Evolutionary conservation across 2,329 filamentous ascomycete genomes (phyloP), one percentile per base, ranked within the genome.

Genomic region (Bertia moriformis): DNA sequence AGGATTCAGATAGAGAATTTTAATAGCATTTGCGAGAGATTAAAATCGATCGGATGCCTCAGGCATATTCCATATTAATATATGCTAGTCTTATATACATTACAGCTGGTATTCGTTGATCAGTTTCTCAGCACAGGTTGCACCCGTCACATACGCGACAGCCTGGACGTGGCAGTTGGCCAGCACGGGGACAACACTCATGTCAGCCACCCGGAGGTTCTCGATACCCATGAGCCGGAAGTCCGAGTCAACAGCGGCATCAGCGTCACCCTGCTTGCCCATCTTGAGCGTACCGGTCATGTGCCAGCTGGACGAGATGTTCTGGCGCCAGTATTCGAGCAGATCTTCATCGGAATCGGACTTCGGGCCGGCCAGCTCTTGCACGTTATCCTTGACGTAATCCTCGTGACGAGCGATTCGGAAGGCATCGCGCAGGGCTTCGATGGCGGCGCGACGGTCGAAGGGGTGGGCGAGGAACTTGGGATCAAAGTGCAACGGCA

Each of bases 221-320:
- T 64, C 56, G 15, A 71, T 50, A 0, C 68, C 69, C 18, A 60
- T 52, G 0, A 73, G 58, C 19, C 59, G 57, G 36, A 74, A 65
- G 4, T 65, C 56, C 1, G 45, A 55, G 48, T 74, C 67, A 4
- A 75, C 67, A 19, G 58, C 66, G 1, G 65, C 62, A 22, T 61
- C 57, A 0, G 42, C 40, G 4, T 66, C 62, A 1, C 50, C 58
- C 0, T 41, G 29, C 43, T 54, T 62, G 0, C 72, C 73, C 72
- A 78, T 78, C 49, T 66, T 67, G 4, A 61, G 62, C 0, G 73
- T 78, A 0, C 69, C 67, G 1, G 60, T 69, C 65, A 65, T 73
- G 49, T 69, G 71, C 66, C 63, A 75, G 41, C 57, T 68, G 2
- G 62, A 68, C 19, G 51, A 57, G 14, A 60, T 54, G 18, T 52